These are phyloP conservation scores for Diaporthe sp. DNA, from an alignment of 2,329 filamentous ascomycete genomes.

Conservation along the genomic window DNA sequence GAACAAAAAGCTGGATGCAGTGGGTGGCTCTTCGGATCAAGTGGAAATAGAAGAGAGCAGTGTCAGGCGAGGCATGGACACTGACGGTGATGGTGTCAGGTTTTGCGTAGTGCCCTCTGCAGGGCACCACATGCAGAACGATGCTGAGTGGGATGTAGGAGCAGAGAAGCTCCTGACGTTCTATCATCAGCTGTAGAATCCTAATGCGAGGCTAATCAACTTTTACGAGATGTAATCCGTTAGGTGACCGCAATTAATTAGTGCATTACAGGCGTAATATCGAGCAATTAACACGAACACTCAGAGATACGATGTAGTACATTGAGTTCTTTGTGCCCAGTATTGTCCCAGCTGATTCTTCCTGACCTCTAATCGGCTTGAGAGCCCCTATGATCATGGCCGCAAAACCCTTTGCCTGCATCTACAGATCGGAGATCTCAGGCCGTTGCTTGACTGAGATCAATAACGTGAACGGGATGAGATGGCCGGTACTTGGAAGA, in stretches of 20 bases:
- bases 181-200: neutral
- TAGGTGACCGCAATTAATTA: no score
- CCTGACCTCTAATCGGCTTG: neutral
- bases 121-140: constrained; percentile 67
- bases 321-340: neutral
- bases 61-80: neutral
- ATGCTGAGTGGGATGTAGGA: constrained; percentile 61
- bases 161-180: constrained; percentile 53
- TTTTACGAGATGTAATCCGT: neutral
- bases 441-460: neutral
- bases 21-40: neutral
- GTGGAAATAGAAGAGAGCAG: neutral
- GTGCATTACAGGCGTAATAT: no score
- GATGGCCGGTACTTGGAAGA: neutral
- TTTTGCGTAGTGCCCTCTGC: constrained; percentile 57
- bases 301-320: neutral
- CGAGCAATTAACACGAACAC: neutral
- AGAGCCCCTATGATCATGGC: neutral
- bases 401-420: neutral
- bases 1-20: neutral
- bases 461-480: neutral
- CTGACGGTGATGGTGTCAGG: constrained; percentile 52
- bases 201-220: neutral
- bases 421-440: neutral
- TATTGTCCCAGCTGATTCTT: neutral